These are phyloP conservation scores for Platismatia glauca DNA, from an alignment of 495 filamentous ascomycete species.

Conservation along the genomic window DNA sequence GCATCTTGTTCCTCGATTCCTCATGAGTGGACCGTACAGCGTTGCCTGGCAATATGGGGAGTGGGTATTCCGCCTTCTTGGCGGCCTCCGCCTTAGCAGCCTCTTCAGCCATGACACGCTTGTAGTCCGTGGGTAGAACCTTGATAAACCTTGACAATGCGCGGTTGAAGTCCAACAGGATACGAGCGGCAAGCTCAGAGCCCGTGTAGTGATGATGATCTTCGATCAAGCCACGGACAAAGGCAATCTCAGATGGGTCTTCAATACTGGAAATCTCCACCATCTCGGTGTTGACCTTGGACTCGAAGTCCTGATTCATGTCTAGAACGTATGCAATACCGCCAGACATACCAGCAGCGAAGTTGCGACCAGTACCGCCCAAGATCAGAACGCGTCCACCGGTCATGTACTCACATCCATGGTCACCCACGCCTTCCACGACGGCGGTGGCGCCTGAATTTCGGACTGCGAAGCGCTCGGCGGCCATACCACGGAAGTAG, in stretches of 20 bases:
- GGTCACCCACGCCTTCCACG: slow-evolving; percentile 95
- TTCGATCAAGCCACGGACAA: slow-evolving; percentile 86
- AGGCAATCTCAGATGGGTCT: slow-evolving; percentile 88
- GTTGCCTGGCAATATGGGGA: slow-evolving; percentile 58
- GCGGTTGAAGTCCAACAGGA: slow-evolving; percentile 93
- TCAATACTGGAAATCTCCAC: slow-evolving; percentile 84
- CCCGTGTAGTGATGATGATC: slow-evolving; percentile 99
- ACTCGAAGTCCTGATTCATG: slow-evolving; percentile 81
- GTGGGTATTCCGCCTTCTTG: slow-evolving; percentile 72
- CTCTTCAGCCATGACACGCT: slow-evolving; percentile 83
- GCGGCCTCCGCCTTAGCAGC: slow-evolving; percentile 75
- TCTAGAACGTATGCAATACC: slow-evolving; percentile 97
- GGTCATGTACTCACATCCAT: slow-evolving; percentile 99
- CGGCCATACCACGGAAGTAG: slow-evolving; percentile 97
- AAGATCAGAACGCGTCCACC: slow-evolving; percentile 87
- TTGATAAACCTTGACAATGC: slow-evolving; percentile 91
- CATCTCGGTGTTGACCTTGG: slow-evolving; percentile 98
- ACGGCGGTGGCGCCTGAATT: slow-evolving; percentile 97
- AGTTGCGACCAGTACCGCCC: slow-evolving; percentile 95
- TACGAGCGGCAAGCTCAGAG: slow-evolving; percentile 90
- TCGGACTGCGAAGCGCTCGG: slow-evolving; percentile 95
- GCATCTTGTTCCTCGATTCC: slow-evolving; percentile 52
- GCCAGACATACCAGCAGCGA: slow-evolving; percentile 98
- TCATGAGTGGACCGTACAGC: slow-evolving; percentile 38
- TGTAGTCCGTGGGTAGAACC: slow-evolving; percentile 93